phyloP scores from a whole-genome alignment of 257 asterid genomes.

The Sherardia arvensis region DNA sequence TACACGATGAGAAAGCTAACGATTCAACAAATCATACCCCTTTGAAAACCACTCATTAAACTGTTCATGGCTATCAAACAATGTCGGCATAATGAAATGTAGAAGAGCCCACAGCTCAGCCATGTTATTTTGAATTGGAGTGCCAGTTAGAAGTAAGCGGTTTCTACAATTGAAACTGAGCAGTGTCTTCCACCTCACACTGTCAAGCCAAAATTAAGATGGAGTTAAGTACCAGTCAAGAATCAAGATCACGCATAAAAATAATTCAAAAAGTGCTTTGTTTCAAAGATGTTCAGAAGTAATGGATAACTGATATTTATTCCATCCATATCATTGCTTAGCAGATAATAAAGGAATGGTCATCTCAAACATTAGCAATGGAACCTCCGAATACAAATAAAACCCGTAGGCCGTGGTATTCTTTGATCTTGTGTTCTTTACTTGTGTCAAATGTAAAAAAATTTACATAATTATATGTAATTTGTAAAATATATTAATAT shows the following conservation, averaged over 20 bases:
- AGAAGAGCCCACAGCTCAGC: slow-evolving; percentile 97
- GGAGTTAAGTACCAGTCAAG: neutral
- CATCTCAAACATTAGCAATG: neutral
- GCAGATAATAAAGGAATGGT: neutral
- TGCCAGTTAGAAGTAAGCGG: slow-evolving; percentile 97
- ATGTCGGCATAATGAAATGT: slow-evolving; percentile 97
- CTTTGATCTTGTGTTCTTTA: neutral
- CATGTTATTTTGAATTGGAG: slow-evolving; percentile 98
- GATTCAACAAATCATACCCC: slow-evolving; percentile 49
- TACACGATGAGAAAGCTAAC: neutral
- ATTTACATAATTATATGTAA: neutral
- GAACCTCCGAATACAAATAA: neutral
- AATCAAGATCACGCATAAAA: neutral
- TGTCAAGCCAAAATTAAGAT: slow-evolving; percentile 40
- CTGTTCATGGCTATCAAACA: slow-evolving; percentile 95
- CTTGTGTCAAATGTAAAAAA: neutral
- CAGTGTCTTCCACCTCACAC: slow-evolving; percentile 97
- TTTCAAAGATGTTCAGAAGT: neutral
- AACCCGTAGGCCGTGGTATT: neutral
- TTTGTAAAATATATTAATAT: too few relatives aligned
- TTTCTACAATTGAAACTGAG: slow-evolving; percentile 95
- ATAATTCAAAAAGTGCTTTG: neutral
- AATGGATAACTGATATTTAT: neutral
- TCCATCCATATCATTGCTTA: neutral
- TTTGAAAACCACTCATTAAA: slow-evolving; percentile 98